Conservation (phyloP, 2,329 filamentous ascomycete genomes). For the Hypoxylon sp. region DNA sequence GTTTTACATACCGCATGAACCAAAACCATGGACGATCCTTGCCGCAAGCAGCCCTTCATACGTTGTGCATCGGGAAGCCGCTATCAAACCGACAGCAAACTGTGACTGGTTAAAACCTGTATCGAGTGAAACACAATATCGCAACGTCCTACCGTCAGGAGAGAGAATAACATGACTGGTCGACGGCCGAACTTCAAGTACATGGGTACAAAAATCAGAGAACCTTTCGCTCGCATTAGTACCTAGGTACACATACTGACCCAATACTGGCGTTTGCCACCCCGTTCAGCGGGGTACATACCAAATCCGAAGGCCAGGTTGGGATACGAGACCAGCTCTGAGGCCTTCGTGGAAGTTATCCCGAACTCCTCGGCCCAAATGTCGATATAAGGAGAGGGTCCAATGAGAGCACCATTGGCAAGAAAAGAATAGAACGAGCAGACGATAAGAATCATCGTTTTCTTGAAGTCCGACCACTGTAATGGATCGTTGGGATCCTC, state of each 20-base stretch:
- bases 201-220: conserved; percentile 69
- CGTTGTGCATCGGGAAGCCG: conserved; percentile 57
- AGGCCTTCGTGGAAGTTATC: conserved; percentile 66
- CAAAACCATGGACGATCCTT: conserved; percentile 59
- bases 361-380: conserved; percentile 68
- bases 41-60: conserved; percentile 59
- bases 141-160: conserved; percentile 54
- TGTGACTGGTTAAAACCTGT: conserved; percentile 36
- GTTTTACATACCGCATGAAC: conserved; percentile 52
- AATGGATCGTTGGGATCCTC: conserved; percentile 53
- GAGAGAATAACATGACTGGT: conserved; percentile 61
- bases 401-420: conserved; percentile 69
- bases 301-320: conserved; percentile 73
- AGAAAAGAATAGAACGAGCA: conserved; percentile 72
- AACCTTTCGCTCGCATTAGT: conserved; percentile 53
- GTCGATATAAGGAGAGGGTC: conserved; percentile 71
- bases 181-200: conserved; percentile 67
- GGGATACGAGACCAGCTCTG: conserved; percentile 71
- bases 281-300: conserved; percentile 31
- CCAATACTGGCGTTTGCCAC: not conserved
- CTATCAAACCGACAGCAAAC: conserved; percentile 61
- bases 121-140: not conserved
- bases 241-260: not conserved
- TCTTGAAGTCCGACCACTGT: conserved; percentile 69
- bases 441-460: conserved; percentile 70